Conservation (phyloP, 208 protist genomes). For the Acanthamoeba divionensis region DNA sequence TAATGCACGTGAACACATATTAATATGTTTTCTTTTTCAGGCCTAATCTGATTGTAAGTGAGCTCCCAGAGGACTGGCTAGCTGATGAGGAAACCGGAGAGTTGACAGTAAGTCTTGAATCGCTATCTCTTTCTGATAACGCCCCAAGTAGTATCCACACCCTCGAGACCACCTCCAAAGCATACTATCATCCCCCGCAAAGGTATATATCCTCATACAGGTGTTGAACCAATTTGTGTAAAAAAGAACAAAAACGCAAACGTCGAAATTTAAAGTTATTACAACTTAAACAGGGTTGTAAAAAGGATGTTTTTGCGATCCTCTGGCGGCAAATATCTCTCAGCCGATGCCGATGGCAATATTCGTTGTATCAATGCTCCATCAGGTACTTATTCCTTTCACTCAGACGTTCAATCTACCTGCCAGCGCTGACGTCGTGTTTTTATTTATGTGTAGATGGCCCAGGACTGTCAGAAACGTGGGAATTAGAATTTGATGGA, state of each 20-base stretch:
- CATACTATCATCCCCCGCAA: background rate
- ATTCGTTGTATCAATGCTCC: background rate
- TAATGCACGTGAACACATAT: background rate
- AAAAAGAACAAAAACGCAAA: background rate
- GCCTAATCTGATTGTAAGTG: background rate
- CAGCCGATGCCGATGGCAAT: background rate
- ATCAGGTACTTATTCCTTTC: background rate
- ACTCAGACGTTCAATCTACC: background rate
- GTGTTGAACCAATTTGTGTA: background rate
- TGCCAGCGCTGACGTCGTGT: background rate
- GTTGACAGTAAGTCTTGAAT: background rate
- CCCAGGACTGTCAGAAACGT: no score
- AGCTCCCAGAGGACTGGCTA: background rate
- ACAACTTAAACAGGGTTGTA: background rate
- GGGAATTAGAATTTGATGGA: no score
- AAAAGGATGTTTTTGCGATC: slow-evolving; percentile 1
- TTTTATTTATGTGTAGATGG: no score
- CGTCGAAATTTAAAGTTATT: background rate
- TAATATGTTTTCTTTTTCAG: slow-evolving; percentile 9
- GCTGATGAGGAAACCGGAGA: background rate
- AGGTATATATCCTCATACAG: no score
- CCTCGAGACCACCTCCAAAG: background rate
- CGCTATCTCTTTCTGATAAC: background rate
- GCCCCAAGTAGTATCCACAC: background rate
- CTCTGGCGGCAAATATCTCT: slow-evolving; percentile 28